These are phyloP conservation scores for Leucosporidium yakuticum DNA, from an alignment of 768 basidiomycete species.

Conservation along the genomic window DNA sequence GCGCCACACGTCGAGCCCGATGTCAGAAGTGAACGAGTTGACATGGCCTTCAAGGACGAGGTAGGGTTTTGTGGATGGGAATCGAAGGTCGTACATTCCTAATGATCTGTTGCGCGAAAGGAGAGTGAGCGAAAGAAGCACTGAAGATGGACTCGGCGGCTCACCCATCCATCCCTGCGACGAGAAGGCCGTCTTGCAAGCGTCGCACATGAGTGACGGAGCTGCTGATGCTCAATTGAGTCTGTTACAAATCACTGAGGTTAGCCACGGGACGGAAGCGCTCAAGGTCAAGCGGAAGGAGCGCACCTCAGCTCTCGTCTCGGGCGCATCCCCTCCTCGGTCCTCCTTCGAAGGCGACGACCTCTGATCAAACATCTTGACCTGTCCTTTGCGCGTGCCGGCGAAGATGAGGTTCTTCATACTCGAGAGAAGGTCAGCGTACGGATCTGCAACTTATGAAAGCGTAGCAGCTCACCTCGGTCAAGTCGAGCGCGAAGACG, in stretches of 20 bases:
- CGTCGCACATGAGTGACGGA: slow-evolving; percentile 23
- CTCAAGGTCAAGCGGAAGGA: too few relatives aligned
- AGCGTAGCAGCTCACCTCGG: slow-evolving; percentile 5
- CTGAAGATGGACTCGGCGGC: background rate
- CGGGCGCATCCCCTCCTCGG: background rate
- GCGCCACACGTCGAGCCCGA: slow-evolving; percentile 22
- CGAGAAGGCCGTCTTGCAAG: slow-evolving; percentile 7
- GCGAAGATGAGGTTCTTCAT: slow-evolving; percentile 18
- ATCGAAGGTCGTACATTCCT: slow-evolving; percentile 24
- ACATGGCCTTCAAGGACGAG: slow-evolving; percentile 15
- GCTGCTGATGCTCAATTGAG: background rate
- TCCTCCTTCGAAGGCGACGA: background rate
- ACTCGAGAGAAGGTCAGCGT: background rate
- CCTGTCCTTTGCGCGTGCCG: slow-evolving; percentile 14
- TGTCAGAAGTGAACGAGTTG: slow-evolving; percentile 15
- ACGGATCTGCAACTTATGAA: rapidly evolving
- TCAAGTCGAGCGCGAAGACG: slow-evolving; percentile 26
- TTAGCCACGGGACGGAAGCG: background rate
- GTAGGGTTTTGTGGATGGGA: background rate
- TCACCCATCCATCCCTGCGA: slow-evolving; percentile 24
- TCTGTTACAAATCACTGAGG: background rate
- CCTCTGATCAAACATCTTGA: slow-evolving; percentile 16
- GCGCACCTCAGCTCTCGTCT: slow-evolving; percentile 12
- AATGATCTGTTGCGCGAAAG: slow-evolving; percentile 1
- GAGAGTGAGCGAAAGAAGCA: background rate